Percentiles rank a stretch among this genome's conserved stretches.
Evolutionary conservation across 2,329 filamentous ascomycete species (phyloP).

Genomic region (Colletotrichum sidae): DNA sequence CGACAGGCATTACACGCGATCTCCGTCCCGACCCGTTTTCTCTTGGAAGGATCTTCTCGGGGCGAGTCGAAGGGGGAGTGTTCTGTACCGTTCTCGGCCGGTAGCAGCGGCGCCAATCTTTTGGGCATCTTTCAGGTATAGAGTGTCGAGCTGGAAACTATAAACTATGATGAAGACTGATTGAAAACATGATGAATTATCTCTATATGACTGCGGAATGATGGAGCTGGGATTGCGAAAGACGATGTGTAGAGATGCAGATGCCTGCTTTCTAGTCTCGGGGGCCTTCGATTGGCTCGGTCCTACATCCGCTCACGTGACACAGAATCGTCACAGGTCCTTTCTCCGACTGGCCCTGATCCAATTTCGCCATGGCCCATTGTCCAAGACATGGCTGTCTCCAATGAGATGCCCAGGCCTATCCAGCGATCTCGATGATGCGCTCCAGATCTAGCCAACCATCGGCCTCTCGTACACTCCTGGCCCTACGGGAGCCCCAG

Average conservation of each 20-base stretch:
- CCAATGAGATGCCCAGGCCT: background rate
- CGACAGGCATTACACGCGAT: slow-evolving; percentile 42
- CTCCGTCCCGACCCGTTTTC: slow-evolving; percentile 41
- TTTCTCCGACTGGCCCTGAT: background rate
- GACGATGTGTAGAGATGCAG: too few relatives aligned
- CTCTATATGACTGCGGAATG: too few relatives aligned
- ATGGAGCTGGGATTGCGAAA: too few relatives aligned
- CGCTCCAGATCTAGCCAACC: background rate
- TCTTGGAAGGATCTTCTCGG: slow-evolving; percentile 30
- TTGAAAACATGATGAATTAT: background rate
- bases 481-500: too few relatives aligned
- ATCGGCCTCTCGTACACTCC: too few relatives aligned
- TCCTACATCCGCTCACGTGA: slow-evolving; percentile 26
- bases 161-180: too few relatives aligned
- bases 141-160: too few relatives aligned
- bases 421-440: background rate
- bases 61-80: background rate
- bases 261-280: background rate
- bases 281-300: slow-evolving; percentile 21
- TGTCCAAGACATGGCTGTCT: background rate
- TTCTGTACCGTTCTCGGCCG: slow-evolving; percentile 5
- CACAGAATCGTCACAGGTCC: background rate
- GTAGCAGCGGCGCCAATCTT: slow-evolving; percentile 25
- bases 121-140: slow-evolving; percentile 9
- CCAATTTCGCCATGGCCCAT: background rate